Base-by-base conservation (phyloP, 768 basidiomycete species). In the Paxillus involutus region DNA sequence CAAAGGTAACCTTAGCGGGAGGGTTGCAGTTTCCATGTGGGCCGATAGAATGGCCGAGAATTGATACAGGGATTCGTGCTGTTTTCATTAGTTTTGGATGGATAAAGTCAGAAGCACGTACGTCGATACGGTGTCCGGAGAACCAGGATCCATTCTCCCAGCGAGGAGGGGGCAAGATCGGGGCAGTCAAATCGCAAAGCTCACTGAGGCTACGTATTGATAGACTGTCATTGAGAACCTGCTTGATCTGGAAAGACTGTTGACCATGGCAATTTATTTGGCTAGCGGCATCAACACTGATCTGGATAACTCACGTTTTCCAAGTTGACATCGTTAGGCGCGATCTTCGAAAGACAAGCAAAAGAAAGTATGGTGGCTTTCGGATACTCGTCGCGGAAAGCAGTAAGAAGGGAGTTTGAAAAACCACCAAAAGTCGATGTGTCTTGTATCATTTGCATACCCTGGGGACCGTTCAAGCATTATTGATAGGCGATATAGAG, bases 371-470 rank as follows among this genome's bases (percentile, higher is more conserved):
- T 73, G 6, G 88, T 77, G n/a, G 81, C 64, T 63, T 88, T 91
- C 6, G 75, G 66, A 59, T 83, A 80, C 58, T 92, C 88, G 58
- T 91, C 90, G 16, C 82, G 80, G 57, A 89, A 78, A 5, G 78
- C 66, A 5, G 77, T 74, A 40, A 91, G 70, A 44, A 92, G 77
- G 3, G 82, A 74, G 48, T 77, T 56, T 8, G 79, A 78, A 63
- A 91, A 89, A 8, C 82, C 78, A 3, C 88, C 89, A 57, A 91
- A 91, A 0, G 72, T 77, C 0, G 76, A 63, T 29, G 78, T 80
- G 59, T 89, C 87, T 55, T 81, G 79, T 39, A 81, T 77, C 45
- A 88, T 65, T 72, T 92, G 89, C 13, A 90, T 56, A 5, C 90
- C 90, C 87, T 91, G 58, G 14, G 13, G 13, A 11, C 2, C 35